phyloP scores from a whole-genome alignment of 2,329 filamentous ascomycete genomes.

The Ophiostoma triangulosporum region DNA sequence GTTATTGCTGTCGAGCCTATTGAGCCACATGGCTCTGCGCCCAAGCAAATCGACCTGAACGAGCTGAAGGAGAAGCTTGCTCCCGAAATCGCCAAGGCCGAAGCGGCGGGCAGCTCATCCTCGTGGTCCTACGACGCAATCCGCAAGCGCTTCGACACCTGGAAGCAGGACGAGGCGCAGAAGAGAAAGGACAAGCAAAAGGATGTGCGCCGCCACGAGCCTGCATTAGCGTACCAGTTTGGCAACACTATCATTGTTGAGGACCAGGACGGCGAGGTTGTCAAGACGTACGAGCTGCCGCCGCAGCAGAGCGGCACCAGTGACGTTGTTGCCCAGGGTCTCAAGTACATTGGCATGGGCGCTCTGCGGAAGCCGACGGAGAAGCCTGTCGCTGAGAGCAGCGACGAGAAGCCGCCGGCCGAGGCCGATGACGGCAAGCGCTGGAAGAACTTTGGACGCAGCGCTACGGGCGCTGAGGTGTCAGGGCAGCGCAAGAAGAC shows the following conservation, averaged over 20 bases:
- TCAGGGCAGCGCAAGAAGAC: conserved; percentile 26
- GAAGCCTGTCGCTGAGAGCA: conserved; percentile 14
- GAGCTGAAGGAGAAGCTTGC: conserved; percentile 13
- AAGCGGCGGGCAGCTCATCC: conserved; percentile 18
- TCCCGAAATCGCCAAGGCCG: conserved; percentile 18
- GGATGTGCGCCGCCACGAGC: conserved; percentile 44
- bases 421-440: conserved; percentile 19
- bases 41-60: conserved; percentile 3
- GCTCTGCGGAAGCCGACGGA: conserved; percentile 25
- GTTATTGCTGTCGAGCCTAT: conserved; percentile 53
- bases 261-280: conserved; percentile 70
- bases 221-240: conserved; percentile 74
- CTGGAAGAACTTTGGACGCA: conserved; percentile 35
- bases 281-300: conserved; percentile 70
- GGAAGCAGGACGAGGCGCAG: conserved; percentile 46
- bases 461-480: conserved; percentile 19
- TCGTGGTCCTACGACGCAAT: conserved; percentile 32
- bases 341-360: conserved; percentile 42
- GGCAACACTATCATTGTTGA: conserved; percentile 81
- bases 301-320: conserved; percentile 27
- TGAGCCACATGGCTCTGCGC: background rate
- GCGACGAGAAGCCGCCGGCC: conserved; percentile 20
- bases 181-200: conserved; percentile 49
- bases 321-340: conserved; percentile 28
- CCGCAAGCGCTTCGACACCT: conserved; percentile 36